Percentiles rank a stretch among this genome's conserved stretches.
phyloP scores from a whole-genome alignment of 2,329 filamentous ascomycete species.

The Ophiosphaerella korrae region DNA sequence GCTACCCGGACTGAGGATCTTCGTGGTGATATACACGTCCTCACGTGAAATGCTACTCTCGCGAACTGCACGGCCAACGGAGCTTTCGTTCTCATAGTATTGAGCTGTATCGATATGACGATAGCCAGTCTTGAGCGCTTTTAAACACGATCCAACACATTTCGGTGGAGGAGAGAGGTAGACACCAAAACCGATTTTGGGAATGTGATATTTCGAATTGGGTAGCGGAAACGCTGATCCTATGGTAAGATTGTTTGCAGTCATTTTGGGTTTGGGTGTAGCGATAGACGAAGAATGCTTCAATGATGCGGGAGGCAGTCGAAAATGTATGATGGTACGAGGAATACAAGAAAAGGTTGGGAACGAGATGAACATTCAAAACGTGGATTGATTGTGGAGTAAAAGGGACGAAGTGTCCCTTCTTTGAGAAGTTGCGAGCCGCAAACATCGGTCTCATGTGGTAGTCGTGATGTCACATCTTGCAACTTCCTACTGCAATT shows the following conservation, averaged over 20 bases:
- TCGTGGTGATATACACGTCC: constrained; percentile 72
- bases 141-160: constrained; percentile 63
- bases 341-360: constrained; percentile 3
- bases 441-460: constrained; percentile 7
- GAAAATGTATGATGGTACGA: neutral
- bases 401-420: neutral
- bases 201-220: constrained; percentile 61
- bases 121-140: constrained; percentile 64
- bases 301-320: constrained; percentile 7
- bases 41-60: constrained; percentile 61
- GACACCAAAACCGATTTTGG: constrained; percentile 73
- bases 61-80: constrained; percentile 68
- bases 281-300: constrained; percentile 8
- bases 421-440: neutral
- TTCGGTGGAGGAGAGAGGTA: constrained; percentile 63
- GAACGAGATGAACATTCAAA: constrained; percentile 15
- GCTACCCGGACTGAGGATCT: constrained; percentile 63
- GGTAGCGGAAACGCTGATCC: constrained; percentile 57
- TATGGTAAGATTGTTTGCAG: constrained; percentile 44
- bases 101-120: constrained; percentile 71
- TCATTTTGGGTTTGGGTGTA: constrained; percentile 18
- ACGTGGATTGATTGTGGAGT: neutral
- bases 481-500: constrained; percentile 5
- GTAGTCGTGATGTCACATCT: constrained; percentile 24
- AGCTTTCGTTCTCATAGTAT: constrained; percentile 70